Evolutionary conservation across 139 green algal genomes (phyloP).

Genomic region (Yamagishiella unicocca): DNA sequence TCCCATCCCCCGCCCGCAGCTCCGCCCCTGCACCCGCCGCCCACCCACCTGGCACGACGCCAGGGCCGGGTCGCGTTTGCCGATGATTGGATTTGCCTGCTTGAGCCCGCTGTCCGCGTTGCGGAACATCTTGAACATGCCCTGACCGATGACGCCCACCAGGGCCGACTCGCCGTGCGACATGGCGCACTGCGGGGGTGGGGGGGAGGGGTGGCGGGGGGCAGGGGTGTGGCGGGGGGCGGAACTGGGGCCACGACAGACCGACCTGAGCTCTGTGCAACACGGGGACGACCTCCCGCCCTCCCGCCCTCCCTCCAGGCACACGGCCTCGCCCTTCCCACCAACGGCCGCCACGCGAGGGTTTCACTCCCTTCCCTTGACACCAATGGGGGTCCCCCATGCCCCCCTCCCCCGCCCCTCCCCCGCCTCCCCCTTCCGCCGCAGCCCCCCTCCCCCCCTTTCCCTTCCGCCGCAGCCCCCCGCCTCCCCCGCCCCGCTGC

Average conservation of each 20-base stretch:
- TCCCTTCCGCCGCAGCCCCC: neutral
- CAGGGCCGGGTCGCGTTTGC: conserved; percentile 58
- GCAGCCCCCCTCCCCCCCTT: neutral
- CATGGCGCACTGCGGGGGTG: conserved; percentile 67
- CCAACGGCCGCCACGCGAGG: no score
- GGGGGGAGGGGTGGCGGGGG: neutral
- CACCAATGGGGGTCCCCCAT: no score
- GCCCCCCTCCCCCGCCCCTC: no score
- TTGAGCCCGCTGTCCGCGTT: conserved; percentile 67
- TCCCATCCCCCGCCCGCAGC: neutral
- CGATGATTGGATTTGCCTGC: conserved; percentile 63
- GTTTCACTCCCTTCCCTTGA: no score
- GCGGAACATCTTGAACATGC: conserved; percentile 75
- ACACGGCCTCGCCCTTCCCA: no score
- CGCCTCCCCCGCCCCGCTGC: neutral
- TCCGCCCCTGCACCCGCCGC: neutral
- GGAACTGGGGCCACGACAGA: no score
- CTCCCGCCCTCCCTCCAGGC: no score
- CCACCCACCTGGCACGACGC: conserved; percentile 35
- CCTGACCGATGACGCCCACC: conserved; percentile 74
- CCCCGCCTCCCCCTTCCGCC: neutral
- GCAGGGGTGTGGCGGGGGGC: no score
- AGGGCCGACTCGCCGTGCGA: conserved; percentile 63
- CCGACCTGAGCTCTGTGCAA: no score
- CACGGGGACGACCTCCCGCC: no score